These are phyloP conservation scores for Pseudocercospora musae DNA, from an alignment of 2,329 filamentous ascomycete genomes.

Conservation along the genomic window DNA sequence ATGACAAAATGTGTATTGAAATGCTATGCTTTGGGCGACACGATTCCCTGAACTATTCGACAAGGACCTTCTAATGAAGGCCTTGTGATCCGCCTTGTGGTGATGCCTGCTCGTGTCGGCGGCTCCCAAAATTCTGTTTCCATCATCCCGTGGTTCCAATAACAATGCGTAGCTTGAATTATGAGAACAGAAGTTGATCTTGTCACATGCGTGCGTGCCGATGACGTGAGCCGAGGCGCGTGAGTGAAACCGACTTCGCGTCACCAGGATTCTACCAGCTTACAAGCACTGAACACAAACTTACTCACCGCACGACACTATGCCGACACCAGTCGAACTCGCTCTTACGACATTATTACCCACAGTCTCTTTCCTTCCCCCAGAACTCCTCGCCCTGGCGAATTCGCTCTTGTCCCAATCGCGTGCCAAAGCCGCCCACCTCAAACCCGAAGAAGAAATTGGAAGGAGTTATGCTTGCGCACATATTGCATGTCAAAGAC, in stretches of 20 bases:
- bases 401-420: constrained; percentile 76
- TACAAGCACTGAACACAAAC: not conserved
- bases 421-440: constrained; percentile 67
- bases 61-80: too few relatives aligned
- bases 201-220: not conserved
- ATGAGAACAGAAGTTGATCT: not conserved
- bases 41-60: not conserved
- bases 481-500: constrained; percentile 83
- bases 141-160: not conserved
- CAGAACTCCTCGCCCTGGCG: constrained; percentile 67
- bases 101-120: not conserved
- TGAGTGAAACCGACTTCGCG: not conserved
- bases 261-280: not conserved
- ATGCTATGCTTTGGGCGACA: not conserved
- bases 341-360: constrained; percentile 72
- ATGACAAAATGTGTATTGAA: not conserved
- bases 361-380: constrained; percentile 65
- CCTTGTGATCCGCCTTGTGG: not conserved
- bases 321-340: constrained; percentile 71
- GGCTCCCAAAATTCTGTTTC: not conserved
- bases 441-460: constrained; percentile 84
- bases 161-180: not conserved
- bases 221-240: not conserved
- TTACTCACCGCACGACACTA: constrained; percentile 36
- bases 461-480: constrained; percentile 81